Percentiles rank a stretch among this genome's conserved stretches.
phyloP scores from a whole-genome alignment of 139 green algal genomes.

The Chlorella sp. region DNA sequence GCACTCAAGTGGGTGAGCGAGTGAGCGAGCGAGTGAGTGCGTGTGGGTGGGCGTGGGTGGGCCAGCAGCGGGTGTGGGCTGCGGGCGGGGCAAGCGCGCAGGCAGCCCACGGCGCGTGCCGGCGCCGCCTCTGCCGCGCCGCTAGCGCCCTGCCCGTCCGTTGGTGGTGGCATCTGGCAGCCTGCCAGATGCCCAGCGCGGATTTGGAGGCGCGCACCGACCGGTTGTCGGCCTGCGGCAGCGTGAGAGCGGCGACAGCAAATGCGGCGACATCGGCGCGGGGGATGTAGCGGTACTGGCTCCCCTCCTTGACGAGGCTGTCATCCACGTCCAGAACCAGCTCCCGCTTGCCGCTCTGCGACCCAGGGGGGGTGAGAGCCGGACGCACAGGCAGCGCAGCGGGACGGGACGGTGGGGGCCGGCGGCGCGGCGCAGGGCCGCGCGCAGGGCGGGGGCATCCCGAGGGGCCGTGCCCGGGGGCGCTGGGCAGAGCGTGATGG shows the following conservation, averaged over 20 bases:
- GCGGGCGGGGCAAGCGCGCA: not conserved
- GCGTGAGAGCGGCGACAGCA: conserved; percentile 35
- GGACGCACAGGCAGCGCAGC: too few species aligned
- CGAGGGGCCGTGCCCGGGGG: too few species aligned
- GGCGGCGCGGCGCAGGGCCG: too few species aligned
- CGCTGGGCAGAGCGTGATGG: too few species aligned
- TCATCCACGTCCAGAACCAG: conserved; percentile 84
- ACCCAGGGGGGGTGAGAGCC: not conserved
- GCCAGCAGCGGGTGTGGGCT: not conserved
- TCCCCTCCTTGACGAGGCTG: conserved; percentile 51
- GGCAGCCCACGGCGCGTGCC: not conserved
- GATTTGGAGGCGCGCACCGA: not conserved
- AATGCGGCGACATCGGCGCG: conserved; percentile 82
- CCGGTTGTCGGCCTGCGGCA: conserved; percentile 24
- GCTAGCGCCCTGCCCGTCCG: not conserved
- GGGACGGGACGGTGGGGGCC: too few species aligned
- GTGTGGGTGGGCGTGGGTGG: too few species aligned
- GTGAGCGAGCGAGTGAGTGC: too few species aligned
- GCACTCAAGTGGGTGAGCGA: not conserved
- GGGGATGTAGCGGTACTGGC: conserved; percentile 58
- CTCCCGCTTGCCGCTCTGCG: conserved; percentile 61
- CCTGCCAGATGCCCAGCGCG: too few species aligned
- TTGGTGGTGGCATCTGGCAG: not conserved
- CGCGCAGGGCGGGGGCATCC: too few species aligned
- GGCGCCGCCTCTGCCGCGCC: too few species aligned